Evolutionary conservation across 1,284 basidiomycete genomes (phyloP).

Genomic region (Leccinum subrobustum): DNA sequence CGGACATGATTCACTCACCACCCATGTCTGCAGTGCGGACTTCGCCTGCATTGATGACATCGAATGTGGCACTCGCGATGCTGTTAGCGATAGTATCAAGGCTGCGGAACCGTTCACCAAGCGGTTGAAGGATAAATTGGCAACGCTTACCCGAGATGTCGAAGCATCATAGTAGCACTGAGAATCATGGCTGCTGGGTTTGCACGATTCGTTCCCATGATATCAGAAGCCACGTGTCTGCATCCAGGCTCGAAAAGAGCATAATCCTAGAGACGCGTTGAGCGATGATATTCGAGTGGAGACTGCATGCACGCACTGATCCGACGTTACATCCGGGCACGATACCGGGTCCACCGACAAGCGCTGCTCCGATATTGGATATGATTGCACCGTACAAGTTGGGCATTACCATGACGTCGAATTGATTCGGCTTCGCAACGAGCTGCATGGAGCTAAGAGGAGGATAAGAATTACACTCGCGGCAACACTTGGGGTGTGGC

Average conservation of each 20-base stretch:
- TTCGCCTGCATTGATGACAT: constrained; percentile 88
- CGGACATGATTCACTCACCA: constrained; percentile 55
- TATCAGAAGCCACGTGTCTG: constrained; percentile 97
- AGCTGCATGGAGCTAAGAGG: constrained; percentile 90
- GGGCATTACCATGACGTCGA: constrained; percentile 99
- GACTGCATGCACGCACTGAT: constrained; percentile 52
- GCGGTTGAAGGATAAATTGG: background rate
- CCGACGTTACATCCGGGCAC: constrained; percentile 99
- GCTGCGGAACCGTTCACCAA: constrained; percentile 37
- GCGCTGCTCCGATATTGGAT: constrained; percentile 97
- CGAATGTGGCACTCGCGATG: constrained; percentile 92
- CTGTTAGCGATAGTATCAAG: constrained; percentile 94
- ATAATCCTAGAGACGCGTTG: constrained; percentile 66
- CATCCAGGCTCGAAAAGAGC: constrained; percentile 99
- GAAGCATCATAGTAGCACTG: constrained; percentile 97
- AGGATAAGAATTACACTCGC: background rate
- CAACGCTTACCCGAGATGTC: constrained; percentile 81
- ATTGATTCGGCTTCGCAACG: constrained; percentile 92
- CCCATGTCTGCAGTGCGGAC: constrained; percentile 96
- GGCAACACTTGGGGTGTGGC: constrained; percentile 28
- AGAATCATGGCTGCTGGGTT: constrained; percentile 99
- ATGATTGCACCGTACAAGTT: constrained; percentile 97
- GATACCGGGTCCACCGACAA: constrained; percentile 97
- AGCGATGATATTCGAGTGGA: constrained; percentile 3
- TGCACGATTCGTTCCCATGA: constrained; percentile 96